Evolutionary conservation across 164 flowering plant genomes (phyloP), one percentile per base, ranked within the genome.

Genomic region (Berberis thunbergii): DNA sequence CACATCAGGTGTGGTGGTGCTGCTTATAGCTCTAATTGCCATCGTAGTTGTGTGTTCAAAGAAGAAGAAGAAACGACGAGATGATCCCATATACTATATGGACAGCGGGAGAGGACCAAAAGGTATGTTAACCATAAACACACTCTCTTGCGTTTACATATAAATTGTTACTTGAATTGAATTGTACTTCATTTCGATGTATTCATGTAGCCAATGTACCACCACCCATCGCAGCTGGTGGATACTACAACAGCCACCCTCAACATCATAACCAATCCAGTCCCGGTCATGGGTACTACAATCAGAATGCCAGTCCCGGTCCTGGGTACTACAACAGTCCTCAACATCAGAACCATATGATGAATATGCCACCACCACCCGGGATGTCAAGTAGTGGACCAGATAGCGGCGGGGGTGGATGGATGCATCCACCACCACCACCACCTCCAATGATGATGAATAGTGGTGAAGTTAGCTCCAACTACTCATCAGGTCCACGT

Each of bases 31-130:
- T 6, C 8, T 83, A 75, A 41, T 76, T 7, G 7, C 60, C 49
- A 40, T 78, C 41, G 4, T 76, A 43, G 45, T 72, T 0, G 49
- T 55, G 5, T 80, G 81, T 8, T 46, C 49, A n/a, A 80, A 63
- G 70, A 83, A 78, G 75, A 86, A 75, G 72, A 85, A 79, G 66
- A 67, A 67, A 60, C 62, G 54, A 38, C 73, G 61, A 10, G 69
- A 62, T 11, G 68, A 75, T 62, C 66, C 73, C 5, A 73, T 76
- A 65, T 78, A 76, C 61, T 81, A 79, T 67, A 64, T 43, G 6
- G 72, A 77, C 63, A 60, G 61, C 58, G 53, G 79, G 59, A 43
- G 43, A 4, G 26, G 48, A 39, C 44, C 54, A 42, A 54, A 69
- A 58, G 60, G 66, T 60, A 41, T 53, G 2, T n/a, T 49, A 26